Percentiles rank a stretch among this genome's conserved stretches.
Conservation (phyloP, 495 filamentous ascomycete species). For the Podospora pseudoanserina region DNA sequence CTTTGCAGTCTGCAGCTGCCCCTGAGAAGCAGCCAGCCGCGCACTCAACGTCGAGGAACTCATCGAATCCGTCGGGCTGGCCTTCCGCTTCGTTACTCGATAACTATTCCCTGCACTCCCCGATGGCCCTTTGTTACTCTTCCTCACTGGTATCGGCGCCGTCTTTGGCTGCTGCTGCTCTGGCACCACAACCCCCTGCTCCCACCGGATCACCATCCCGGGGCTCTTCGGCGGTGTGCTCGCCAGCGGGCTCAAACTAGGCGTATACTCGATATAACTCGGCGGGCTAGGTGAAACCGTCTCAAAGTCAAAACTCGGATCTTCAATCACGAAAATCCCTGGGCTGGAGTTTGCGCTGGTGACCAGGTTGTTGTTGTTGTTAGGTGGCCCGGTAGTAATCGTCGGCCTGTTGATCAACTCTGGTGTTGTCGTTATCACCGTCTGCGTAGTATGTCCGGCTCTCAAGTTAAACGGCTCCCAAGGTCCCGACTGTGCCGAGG, state of each 20-base stretch:
- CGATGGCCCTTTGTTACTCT: background rate
- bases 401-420: background rate
- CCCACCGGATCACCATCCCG: background rate
- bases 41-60: background rate
- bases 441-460: slow-evolving; percentile 8
- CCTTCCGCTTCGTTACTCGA: slow-evolving; percentile 6
- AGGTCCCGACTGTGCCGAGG: slow-evolving; percentile 32
- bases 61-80: slow-evolving; percentile 33
- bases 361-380: background rate
- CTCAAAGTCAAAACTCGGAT: background rate
- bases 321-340: background rate
- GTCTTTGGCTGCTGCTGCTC: background rate
- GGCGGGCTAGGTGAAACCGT: background rate
- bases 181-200: slow-evolving; percentile 1
- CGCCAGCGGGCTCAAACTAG: background rate
- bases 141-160: slow-evolving; percentile 3
- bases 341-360: background rate
- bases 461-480: slow-evolving; percentile 40
- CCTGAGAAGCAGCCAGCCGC: background rate
- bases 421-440: background rate
- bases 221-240: background rate
- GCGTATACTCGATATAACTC: background rate
- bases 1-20: slow-evolving; percentile 19
- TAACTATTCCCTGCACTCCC: background rate
- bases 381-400: background rate